Conservation (phyloP, 83 land plant genomes). For the Isoetes engelmannii region DNA sequence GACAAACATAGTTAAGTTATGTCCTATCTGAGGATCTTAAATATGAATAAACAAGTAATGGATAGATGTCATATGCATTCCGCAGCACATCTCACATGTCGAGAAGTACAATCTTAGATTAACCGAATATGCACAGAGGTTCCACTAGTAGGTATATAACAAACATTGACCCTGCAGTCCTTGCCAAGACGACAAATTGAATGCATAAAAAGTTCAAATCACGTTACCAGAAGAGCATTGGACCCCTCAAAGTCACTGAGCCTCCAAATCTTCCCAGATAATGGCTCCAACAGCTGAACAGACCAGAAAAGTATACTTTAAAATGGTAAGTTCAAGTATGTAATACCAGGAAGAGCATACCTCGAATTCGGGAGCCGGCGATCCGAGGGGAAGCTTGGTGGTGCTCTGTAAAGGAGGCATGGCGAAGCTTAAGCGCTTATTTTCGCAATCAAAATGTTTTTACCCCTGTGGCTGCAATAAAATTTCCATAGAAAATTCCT, state of each 20-base stretch:
- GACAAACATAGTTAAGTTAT: neutral
- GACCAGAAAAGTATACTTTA: neutral
- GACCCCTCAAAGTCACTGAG: conserved; percentile 1
- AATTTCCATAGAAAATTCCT: too few species aligned
- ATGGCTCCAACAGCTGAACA: conserved; percentile 4
- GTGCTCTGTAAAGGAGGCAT: too few species aligned
- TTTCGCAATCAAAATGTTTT: too few species aligned
- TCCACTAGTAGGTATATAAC: too few species aligned
- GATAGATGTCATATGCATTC: too few species aligned
- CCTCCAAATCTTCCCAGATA: conserved; percentile 1
- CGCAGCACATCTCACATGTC: too few species aligned
- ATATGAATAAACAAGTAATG: too few species aligned
- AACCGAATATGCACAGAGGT: too few species aligned
- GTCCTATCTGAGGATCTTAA: neutral
- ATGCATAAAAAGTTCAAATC: neutral
- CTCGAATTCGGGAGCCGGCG: conserved; percentile 1
- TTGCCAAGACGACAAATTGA: neutral
- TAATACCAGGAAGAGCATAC: neutral
- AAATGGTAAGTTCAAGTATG: neutral
- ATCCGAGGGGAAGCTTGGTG: neutral
- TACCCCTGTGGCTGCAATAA: too few species aligned
- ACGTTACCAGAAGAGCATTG: neutral
- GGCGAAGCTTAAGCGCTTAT: too few species aligned
- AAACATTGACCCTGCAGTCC: too few species aligned
- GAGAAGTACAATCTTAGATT: too few species aligned